Conservation (phyloP, 352 stramenopile genomes). For the Phytophthora fragariae region DNA sequence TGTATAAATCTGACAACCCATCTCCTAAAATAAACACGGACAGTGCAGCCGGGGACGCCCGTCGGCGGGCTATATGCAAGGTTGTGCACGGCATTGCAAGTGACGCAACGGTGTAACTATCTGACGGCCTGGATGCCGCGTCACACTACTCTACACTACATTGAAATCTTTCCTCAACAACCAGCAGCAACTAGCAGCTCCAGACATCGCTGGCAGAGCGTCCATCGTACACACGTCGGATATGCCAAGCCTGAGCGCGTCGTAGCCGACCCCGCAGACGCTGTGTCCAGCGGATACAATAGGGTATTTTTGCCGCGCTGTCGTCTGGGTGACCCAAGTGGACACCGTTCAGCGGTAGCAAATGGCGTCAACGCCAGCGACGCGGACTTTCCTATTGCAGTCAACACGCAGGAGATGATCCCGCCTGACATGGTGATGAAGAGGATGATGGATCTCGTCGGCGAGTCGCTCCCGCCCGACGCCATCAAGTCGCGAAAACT, state of each 20-base stretch:
- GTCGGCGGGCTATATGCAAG: background rate
- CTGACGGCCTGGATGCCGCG: background rate
- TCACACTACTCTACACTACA: background rate
- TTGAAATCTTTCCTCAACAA: background rate
- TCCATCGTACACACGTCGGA: constrained; percentile 3
- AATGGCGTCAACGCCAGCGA: background rate
- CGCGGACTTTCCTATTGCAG: background rate
- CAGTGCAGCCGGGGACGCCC: background rate
- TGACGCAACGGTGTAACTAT: background rate
- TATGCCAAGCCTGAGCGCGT: background rate
- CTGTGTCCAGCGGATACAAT: background rate
- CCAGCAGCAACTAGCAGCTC: background rate
- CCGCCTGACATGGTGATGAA: constrained; percentile 3
- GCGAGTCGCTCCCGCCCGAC: background rate
- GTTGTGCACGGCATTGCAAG: background rate
- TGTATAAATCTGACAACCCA: background rate
- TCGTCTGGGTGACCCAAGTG: constrained; percentile 5
- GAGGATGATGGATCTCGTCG: background rate
- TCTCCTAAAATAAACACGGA: background rate
- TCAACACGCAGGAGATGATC: constrained; percentile 8
- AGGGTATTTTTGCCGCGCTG: constrained; percentile 7
- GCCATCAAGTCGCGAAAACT: background rate
- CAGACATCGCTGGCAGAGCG: background rate
- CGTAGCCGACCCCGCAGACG: background rate
- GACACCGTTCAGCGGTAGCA: background rate